These are phyloP conservation scores for Russula foetens DNA, from an alignment of 768 basidiomycete genomes.

Conservation along the genomic window DNA sequence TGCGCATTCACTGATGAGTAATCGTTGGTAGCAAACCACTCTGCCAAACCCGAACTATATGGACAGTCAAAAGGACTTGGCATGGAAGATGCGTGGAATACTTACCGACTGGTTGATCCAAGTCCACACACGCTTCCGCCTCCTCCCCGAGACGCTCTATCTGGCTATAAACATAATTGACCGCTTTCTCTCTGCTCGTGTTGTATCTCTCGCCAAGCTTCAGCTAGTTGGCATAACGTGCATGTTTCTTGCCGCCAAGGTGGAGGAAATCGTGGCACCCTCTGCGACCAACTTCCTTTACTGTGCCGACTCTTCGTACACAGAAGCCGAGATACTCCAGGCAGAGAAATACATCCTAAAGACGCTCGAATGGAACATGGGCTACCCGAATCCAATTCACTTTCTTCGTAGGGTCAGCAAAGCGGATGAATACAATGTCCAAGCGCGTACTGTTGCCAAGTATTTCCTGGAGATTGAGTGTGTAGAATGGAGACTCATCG, in stretches of 20 bases:
- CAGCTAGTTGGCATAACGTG: conserved; percentile 83
- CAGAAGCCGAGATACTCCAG: conserved; percentile 72
- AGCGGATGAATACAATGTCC: conserved; percentile 84
- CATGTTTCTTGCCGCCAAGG: conserved; percentile 85
- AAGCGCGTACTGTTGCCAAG: conserved; percentile 81
- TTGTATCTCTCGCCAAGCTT: conserved; percentile 52
- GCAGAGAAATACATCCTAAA: conserved; percentile 86
- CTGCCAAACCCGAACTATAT: conserved; percentile 85
- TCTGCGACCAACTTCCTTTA: conserved; percentile 72
- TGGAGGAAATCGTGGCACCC: conserved; percentile 88
- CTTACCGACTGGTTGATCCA: conserved; percentile 93
- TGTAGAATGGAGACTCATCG: conserved; percentile 73
- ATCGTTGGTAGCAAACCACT: conserved; percentile 46
- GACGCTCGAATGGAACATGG: conserved; percentile 79
- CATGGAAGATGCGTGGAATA: conserved; percentile 84
- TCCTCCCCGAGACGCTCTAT: conserved; percentile 88
- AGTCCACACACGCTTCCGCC: conserved; percentile 78
- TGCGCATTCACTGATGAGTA: conserved; percentile 1
- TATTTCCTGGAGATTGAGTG: conserved; percentile 84
- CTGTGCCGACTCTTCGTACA: conserved; percentile 72
- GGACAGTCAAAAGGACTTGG: conserved; percentile 71
- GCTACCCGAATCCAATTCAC: conserved; percentile 82
- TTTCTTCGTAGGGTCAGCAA: conserved; percentile 87
- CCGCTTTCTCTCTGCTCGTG: conserved; percentile 52
- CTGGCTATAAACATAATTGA: conserved; percentile 78